Evolutionary conservation across 371 early-diverging fungal genomes (phyloP).

Genomic region (Apophysomyces elegans): DNA sequence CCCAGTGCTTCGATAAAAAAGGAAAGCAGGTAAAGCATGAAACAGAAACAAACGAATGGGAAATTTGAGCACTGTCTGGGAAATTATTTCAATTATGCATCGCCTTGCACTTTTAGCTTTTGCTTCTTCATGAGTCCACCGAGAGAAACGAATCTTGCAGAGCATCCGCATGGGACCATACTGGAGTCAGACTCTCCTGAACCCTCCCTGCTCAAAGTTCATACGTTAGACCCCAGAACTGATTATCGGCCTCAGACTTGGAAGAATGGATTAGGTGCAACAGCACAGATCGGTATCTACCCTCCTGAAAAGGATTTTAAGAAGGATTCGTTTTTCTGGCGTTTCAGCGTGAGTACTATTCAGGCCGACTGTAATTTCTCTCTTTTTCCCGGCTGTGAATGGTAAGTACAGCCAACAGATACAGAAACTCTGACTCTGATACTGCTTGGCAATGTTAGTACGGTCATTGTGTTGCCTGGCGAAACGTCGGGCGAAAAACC

Average conservation of each 20-base stretch:
- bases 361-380: slow-evolving; percentile 55
- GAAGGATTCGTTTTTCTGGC: slow-evolving; percentile 61
- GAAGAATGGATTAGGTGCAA: slow-evolving; percentile 68
- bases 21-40: neutral
- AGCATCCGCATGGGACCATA: slow-evolving; percentile 7
- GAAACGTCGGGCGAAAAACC: slow-evolving; percentile 6
- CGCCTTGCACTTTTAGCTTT: neutral
- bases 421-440: neutral
- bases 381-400: slow-evolving; percentile 63
- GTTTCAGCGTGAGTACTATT: slow-evolving; percentile 47
- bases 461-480: slow-evolving; percentile 27
- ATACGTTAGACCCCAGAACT: slow-evolving; percentile 19
- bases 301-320: slow-evolving; percentile 46
- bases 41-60: neutral
- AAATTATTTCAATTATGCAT: neutral
- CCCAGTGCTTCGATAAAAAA: too few relatives aligned
- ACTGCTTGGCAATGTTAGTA: slow-evolving; percentile 13
- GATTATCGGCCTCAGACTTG: slow-evolving; percentile 43
- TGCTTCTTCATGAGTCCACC: slow-evolving; percentile 4
- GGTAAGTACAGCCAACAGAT: slow-evolving; percentile 31
- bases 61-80: neutral
- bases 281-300: slow-evolving; percentile 58
- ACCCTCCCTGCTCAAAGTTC: slow-evolving; percentile 25
- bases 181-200: slow-evolving; percentile 45
- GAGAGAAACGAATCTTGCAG: neutral